Evolutionary conservation across 164 flowering plant genomes (phyloP).

Genomic region (Vitis riparia): DNA sequence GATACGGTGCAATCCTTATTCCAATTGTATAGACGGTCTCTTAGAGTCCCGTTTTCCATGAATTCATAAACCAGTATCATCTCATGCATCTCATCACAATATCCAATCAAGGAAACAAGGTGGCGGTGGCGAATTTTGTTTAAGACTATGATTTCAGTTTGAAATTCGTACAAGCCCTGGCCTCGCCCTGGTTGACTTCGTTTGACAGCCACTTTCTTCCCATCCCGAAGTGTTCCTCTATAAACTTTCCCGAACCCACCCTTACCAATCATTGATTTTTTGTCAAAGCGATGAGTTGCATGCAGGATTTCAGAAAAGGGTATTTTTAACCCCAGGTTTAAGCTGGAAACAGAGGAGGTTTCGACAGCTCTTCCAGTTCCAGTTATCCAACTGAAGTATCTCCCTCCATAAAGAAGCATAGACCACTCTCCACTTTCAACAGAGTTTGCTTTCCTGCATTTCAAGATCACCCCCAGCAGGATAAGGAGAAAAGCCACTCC

Average conservation of each 20-base stretch:
- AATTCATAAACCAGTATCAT: slow-evolving; percentile 18
- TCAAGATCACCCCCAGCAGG: background rate
- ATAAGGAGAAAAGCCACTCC: background rate
- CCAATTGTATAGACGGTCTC: background rate
- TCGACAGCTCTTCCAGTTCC: background rate
- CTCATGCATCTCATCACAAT: slow-evolving; percentile 10
- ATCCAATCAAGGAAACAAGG: slow-evolving; percentile 21
- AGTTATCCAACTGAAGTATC: background rate
- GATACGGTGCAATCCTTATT: no score
- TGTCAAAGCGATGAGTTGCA: slow-evolving; percentile 7
- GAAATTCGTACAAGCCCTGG: slow-evolving; percentile 17
- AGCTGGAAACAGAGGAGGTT: background rate
- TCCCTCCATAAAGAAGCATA: background rate
- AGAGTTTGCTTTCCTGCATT: background rate
- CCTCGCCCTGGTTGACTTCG: slow-evolving; percentile 1
- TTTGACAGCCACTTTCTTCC: slow-evolving; percentile 14
- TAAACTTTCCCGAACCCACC: slow-evolving; percentile 23
- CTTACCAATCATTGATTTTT: background rate
- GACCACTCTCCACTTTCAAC: background rate
- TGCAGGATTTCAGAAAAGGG: background rate
- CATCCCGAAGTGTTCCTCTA: slow-evolving; percentile 1
- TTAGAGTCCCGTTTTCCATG: slow-evolving; percentile 15
- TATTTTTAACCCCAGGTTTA: background rate
- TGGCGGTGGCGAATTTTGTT: slow-evolving; percentile 13
- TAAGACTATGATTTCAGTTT: slow-evolving; percentile 5